Base-by-base conservation (phyloP, 2,329 filamentous ascomycete species). In the Cryphonectria parasitica region DNA sequence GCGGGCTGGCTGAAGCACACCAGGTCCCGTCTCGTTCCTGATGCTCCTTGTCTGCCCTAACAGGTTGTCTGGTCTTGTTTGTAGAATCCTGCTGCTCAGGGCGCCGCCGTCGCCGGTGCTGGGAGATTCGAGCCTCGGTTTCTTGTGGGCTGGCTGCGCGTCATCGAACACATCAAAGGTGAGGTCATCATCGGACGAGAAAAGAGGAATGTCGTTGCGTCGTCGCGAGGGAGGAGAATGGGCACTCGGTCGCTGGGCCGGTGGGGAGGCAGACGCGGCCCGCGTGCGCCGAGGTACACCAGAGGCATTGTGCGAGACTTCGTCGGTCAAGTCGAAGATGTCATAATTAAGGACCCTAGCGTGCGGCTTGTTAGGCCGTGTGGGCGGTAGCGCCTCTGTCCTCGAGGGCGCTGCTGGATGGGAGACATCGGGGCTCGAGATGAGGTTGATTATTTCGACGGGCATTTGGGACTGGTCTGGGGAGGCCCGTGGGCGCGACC, bases 131-230 rank as follows among this genome's bases (percentile, higher is more conserved):
- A 78, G 71, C 39, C 76, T 75, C 17, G 77, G 74, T 69, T 76
- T 82, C 63, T 79, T 80, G 5, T 76, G 76, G 5, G 77, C 19
- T 22, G 19, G 76, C 3, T 74, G 69, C 2, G 71, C 36, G 11
- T 52, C 28, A 3, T 54, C 39, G 7, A 19, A 54, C 63, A 49
- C 3, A 15, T 65, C 25, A 25, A 52, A 22, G 15, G 19, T 34
- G 39, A 7, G 25, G 13, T 77, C 74, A 7, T 66, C 61, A 60
- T 85, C 83, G 64, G 82, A 80, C 0, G 79, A 80, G 15, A 81
- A 72, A 66, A 80, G 79, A n/a, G 79, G 71, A 36, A 80, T 77
- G 61, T 77, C 64, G 28, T 76, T 69, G 39, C 3, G 17, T 2
- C 41, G 66, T 2, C 63, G 56, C 3, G 49, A 17, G 22, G n/a